These are phyloP conservation scores for Alternaria incomplexa DNA, from an alignment of 2,329 filamentous ascomycete genomes.

Conservation along the genomic window DNA sequence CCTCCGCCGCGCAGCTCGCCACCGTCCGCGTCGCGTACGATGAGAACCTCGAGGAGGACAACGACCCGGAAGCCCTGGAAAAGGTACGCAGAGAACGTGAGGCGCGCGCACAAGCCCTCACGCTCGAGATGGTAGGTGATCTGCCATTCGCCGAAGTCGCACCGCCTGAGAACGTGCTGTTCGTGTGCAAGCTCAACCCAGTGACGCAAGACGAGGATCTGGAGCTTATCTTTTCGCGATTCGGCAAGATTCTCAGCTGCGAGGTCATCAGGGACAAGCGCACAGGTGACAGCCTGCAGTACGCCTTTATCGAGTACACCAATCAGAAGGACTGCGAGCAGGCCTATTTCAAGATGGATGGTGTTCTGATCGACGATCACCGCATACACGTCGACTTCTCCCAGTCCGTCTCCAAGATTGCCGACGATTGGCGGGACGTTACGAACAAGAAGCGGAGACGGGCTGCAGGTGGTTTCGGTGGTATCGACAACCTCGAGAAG, in stretches of 20 bases:
- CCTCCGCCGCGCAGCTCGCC: constrained; percentile 82
- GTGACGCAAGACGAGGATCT: constrained; percentile 95
- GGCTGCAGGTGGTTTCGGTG: constrained; percentile 79
- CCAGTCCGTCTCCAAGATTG: constrained; percentile 86
- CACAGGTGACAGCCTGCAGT: constrained; percentile 93
- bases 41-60: constrained; percentile 77
- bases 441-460: constrained; percentile 79
- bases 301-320: constrained; percentile 96
- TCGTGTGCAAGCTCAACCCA: constrained; percentile 98
- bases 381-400: constrained; percentile 99
- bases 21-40: constrained; percentile 93
- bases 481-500: constrained; percentile 86
- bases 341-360: constrained; percentile 99
- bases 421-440: constrained; percentile 84
- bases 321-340: constrained; percentile 91
- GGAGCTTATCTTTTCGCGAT: constrained; percentile 94
- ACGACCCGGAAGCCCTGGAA: constrained; percentile 81
- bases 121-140: constrained; percentile 96
- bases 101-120: constrained; percentile 90
- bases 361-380: constrained; percentile 93
- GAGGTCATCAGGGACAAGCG: constrained; percentile 95
- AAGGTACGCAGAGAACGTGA: constrained; percentile 84
- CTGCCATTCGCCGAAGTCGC: constrained; percentile 97
- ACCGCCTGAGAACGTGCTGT: constrained; percentile 94
- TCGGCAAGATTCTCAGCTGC: constrained; percentile 92